A percentile compares a stretch with the other conserved stretches of the same genome.
phyloP scores from a whole-genome alignment of 2,329 filamentous ascomycete genomes.

The Penicillium sp. region DNA sequence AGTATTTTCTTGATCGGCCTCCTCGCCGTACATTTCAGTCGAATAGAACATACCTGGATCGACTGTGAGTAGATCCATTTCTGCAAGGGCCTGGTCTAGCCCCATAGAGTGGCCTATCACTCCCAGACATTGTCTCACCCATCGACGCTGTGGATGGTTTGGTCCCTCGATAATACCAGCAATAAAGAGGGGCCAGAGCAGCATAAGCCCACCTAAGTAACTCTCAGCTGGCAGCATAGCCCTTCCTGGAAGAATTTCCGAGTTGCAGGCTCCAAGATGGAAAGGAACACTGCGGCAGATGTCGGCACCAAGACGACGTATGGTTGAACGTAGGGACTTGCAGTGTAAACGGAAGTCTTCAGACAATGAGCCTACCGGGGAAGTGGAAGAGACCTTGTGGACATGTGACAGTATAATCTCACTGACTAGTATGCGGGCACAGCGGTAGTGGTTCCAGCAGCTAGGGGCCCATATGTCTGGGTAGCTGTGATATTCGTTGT shows the following conservation, averaged over 20 bases:
- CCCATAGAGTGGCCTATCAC: constrained; percentile 42
- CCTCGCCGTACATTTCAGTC: constrained; percentile 5
- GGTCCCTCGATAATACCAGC: constrained; percentile 38
- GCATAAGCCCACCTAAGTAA: constrained; percentile 37
- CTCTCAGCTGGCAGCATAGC: constrained; percentile 26
- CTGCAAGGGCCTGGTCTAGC: constrained; percentile 43
- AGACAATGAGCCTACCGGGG: constrained; percentile 23
- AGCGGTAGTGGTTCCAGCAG: constrained; percentile 65
- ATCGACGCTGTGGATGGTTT: constrained; percentile 32
- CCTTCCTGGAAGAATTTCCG: constrained; percentile 13
- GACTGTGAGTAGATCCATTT: constrained; percentile 37
- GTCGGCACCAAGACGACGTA: constrained; percentile 36
- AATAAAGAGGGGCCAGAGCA: constrained; percentile 45
- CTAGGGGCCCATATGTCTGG: constrained; percentile 58
- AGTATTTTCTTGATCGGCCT: neutral
- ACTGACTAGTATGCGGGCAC: constrained; percentile 59
- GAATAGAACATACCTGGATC: constrained; percentile 32
- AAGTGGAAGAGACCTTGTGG: constrained; percentile 26
- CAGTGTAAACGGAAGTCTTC: constrained; percentile 37
- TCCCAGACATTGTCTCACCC: constrained; percentile 37
- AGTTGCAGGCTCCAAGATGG: constrained; percentile 34
- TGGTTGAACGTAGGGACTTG: constrained; percentile 32
- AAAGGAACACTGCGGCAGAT: constrained; percentile 46
- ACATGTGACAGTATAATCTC: constrained; percentile 50
- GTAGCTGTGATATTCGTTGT: constrained; percentile 62